Evolutionary conservation across 345 rosid genomes (phyloP).

Genomic region (Cardamine occulta): DNA sequence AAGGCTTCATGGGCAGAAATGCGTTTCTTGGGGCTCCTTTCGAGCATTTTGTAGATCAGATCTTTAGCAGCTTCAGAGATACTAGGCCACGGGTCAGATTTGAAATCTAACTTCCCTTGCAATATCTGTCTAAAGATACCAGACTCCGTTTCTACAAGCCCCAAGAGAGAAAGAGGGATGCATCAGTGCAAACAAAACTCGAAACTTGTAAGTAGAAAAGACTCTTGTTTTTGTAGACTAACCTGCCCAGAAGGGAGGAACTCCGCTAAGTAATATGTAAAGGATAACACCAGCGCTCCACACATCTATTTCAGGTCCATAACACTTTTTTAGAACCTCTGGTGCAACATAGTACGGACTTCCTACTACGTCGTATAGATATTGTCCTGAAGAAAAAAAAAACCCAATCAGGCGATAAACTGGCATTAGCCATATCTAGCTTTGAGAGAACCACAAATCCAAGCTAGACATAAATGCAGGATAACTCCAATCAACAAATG

Average conservation of each 20-base stretch:
- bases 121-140: conserved; percentile 95
- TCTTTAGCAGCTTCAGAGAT: conserved; percentile 94
- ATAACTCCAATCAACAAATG: not conserved
- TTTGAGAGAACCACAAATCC: not conserved
- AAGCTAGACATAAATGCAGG: conserved; percentile 3
- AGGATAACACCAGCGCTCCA: conserved; percentile 99
- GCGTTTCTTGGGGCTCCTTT: conserved; percentile 80
- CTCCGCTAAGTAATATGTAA: conserved; percentile 91
- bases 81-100: conserved; percentile 94
- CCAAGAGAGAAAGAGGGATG: not conserved
- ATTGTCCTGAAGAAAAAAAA: conserved; percentile 60
- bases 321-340: conserved; percentile 82
- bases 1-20: conserved; percentile 87
- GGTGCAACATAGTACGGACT: conserved; percentile 99
- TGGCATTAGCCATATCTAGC: not conserved
- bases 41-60: conserved; percentile 83
- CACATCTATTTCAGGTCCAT: conserved; percentile 93
- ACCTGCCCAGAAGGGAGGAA: conserved; percentile 99
- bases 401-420: not conserved
- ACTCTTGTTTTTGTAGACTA: not conserved
- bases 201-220: conserved; percentile 6
- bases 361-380: conserved; percentile 85
- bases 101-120: conserved; percentile 81
- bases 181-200: conserved; percentile 15
- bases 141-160: conserved; percentile 77